Conservation (phyloP, 2,329 filamentous ascomycete species). For the Furcasterigmium sp. region DNA sequence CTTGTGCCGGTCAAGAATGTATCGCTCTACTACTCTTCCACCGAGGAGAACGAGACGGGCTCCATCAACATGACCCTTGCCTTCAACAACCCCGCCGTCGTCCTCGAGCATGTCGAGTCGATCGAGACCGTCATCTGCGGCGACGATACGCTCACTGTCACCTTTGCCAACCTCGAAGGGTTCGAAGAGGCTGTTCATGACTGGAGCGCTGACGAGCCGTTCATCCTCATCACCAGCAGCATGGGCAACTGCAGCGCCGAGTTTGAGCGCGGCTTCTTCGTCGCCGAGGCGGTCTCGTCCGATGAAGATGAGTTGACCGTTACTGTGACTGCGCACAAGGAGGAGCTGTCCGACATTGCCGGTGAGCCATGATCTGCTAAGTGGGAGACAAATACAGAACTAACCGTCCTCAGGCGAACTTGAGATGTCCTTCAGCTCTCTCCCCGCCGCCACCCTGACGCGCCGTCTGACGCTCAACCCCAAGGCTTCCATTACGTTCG, state of each 20-base stretch:
- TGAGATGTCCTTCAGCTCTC: conserved; percentile 18
- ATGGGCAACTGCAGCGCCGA: conserved; percentile 32
- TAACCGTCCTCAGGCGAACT: conserved; percentile 5
- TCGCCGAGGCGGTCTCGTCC: conserved; percentile 21
- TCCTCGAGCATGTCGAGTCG: conserved; percentile 14
- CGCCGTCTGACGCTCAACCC: conserved; percentile 20
- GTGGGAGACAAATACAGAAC: neutral
- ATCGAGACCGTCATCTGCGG: conserved; percentile 10
- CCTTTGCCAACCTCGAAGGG: conserved; percentile 10
- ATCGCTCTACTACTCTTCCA: conserved; percentile 11
- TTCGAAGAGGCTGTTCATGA: conserved; percentile 12
- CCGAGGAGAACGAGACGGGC: conserved; percentile 8
- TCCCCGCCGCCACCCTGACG: conserved; percentile 16
- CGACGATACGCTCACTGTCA: conserved; percentile 11
- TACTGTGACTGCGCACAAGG: conserved; percentile 23
- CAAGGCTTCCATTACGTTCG: conserved; percentile 13
- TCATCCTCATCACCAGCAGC: conserved; percentile 37
- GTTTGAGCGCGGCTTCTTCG: conserved; percentile 32
- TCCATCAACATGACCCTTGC: conserved; percentile 15
- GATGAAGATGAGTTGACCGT: conserved; percentile 20
- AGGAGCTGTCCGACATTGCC: conserved; percentile 25
- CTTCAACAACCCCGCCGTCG: conserved; percentile 14
- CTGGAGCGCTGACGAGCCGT: conserved; percentile 12
- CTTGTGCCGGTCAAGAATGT: conserved; percentile 13
- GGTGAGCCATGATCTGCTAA: conserved; percentile 15